A percentile compares a stretch with the other conserved stretches of the same genome.
phyloP scores from a whole-genome alignment of 257 asterid genomes.

The Nicotiana paniculata region DNA sequence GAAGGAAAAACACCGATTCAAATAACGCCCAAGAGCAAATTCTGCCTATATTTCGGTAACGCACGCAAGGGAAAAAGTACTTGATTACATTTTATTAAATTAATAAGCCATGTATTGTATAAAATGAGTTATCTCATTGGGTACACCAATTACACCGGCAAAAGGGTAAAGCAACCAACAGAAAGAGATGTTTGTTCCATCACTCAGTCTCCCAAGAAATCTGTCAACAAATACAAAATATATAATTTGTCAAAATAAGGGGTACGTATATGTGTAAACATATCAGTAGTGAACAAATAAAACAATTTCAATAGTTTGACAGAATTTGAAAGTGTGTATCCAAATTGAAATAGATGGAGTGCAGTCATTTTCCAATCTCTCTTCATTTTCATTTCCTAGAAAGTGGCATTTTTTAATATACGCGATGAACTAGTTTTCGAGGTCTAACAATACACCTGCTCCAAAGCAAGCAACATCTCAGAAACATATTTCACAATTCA shows the following conservation, averaged over 20 bases:
- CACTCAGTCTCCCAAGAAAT: neutral
- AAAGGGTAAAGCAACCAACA: slow-evolving; percentile 3
- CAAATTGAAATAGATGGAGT: too few species aligned
- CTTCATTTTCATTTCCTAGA: neutral
- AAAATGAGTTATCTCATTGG: neutral
- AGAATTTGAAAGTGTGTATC: too few species aligned
- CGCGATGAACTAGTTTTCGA: neutral
- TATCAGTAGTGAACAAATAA: too few species aligned
- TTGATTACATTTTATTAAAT: slow-evolving; percentile 2
- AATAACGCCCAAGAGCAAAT: neutral
- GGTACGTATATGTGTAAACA: neutral
- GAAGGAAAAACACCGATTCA: neutral
- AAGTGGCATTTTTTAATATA: neutral
- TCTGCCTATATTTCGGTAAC: neutral
- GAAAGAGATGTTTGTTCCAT: neutral
- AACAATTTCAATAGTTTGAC: too few species aligned
- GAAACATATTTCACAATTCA: neutral
- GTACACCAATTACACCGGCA: neutral
- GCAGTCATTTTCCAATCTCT: neutral
- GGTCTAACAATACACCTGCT: neutral
- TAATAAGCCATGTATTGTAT: neutral
- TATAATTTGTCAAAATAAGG: neutral
- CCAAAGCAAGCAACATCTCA: neutral
- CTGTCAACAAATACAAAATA: neutral
- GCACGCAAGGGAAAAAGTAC: neutral